Conservation (phyloP, 1,139 yeast genomes). For the Yamadazyma conglobata region DNA sequence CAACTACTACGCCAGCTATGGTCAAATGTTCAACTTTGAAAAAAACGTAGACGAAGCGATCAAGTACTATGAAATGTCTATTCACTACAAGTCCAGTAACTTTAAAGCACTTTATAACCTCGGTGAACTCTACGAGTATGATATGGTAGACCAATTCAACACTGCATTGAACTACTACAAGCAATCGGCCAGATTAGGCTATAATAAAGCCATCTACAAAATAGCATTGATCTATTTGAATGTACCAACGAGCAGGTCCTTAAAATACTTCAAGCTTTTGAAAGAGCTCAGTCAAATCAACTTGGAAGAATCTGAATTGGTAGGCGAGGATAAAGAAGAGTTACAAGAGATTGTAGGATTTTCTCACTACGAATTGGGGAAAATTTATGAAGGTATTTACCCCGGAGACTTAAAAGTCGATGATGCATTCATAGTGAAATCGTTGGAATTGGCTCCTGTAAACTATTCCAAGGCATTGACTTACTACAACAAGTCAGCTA, state of each 20-base stretch:
- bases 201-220: slow-evolving; percentile 43
- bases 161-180: slow-evolving; percentile 36
- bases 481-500: slow-evolving; percentile 74
- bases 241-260: slow-evolving; percentile 33
- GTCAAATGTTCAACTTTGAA: slow-evolving; percentile 37
- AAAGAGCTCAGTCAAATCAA: slow-evolving; percentile 38
- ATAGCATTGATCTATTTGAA: slow-evolving; percentile 39
- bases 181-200: slow-evolving; percentile 40
- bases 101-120: slow-evolving; percentile 36
- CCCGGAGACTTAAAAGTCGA: slow-evolving; percentile 42
- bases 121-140: slow-evolving; percentile 42
- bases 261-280: slow-evolving; percentile 35
- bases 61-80: slow-evolving; percentile 31
- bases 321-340: slow-evolving; percentile 41
- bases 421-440: slow-evolving; percentile 33
- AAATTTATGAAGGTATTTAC: slow-evolving; percentile 64
- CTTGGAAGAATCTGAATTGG: slow-evolving; percentile 32
- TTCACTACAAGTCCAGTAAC: slow-evolving; percentile 31
- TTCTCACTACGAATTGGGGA: slow-evolving; percentile 57
- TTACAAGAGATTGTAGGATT: slow-evolving; percentile 41
- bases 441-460: slow-evolving; percentile 40
- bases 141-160: slow-evolving; percentile 27
- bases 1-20: slow-evolving; percentile 32
- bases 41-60: slow-evolving; percentile 31
- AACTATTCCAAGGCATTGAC: slow-evolving; percentile 62